Evolutionary conservation across 2,329 filamentous ascomycete species (phyloP).

Genomic region (Dothistroma septosporum): DNA sequence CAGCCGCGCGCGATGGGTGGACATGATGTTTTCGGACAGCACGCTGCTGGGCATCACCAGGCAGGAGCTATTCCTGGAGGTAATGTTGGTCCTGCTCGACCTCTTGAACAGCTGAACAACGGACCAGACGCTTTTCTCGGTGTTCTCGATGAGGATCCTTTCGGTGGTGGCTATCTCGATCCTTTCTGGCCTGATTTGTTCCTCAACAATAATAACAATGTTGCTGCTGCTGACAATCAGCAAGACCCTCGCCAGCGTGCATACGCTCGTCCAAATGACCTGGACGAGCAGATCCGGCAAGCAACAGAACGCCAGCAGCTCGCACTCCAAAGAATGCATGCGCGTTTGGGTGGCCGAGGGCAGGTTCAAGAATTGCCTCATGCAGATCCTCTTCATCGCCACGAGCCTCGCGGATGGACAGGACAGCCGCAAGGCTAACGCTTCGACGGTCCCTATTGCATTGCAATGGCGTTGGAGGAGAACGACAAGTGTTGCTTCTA

Average conservation of each 20-base stretch:
- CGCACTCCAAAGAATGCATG: constrained; percentile 12
- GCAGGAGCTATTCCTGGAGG: neutral
- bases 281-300: neutral
- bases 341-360: constrained; percentile 1
- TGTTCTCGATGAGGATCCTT: constrained; percentile 13
- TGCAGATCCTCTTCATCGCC: constrained; percentile 6
- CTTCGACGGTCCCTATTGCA: neutral
- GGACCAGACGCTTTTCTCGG: neutral
- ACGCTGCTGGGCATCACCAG: neutral
- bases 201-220: neutral
- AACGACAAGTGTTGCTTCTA: neutral
- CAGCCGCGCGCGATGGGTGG: neutral
- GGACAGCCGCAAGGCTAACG: constrained; percentile 6
- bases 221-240: neutral
- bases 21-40: neutral
- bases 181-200: neutral
- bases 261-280: neutral
- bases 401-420: constrained; percentile 6
- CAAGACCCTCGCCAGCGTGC: neutral
- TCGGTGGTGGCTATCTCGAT: constrained; percentile 12
- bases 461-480: neutral
- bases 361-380: neutral
- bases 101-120: constrained; percentile 10
- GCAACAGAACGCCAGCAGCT: neutral
- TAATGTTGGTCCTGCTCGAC: constrained; percentile 4